Base-by-base conservation (phyloP, 176 grass and related monocot genomes). In the Pharus latifolius region DNA sequence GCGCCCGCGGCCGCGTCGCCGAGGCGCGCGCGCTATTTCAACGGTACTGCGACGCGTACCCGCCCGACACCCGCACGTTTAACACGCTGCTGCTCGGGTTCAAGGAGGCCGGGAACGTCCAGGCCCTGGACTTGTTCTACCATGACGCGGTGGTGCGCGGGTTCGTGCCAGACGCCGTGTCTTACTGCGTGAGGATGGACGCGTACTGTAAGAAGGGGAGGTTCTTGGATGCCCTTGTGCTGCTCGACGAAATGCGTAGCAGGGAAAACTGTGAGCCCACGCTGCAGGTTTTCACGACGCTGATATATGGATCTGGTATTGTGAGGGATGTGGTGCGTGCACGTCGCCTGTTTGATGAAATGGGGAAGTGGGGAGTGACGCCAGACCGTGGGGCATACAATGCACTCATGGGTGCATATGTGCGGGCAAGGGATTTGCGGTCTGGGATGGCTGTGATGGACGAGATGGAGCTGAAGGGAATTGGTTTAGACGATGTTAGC, bases 61-160 rank as follows among this genome's bases (percentile, higher is more conserved):
- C 82, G 6, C 83, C 86, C 15, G 82, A 91, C 32, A 78, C 85
- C 20, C 83, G 77, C 60, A 91, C 62, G 14, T 84, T 96, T 56
- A 96, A 96, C 70, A 96, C 83, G 43, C 79, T 91, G 35, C 86
- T 96, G 72, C 65, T 89, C 59, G 88, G 88, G 4, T 96, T 96
- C 89, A 96, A 89, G 88, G 83, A 96, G 81, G 80, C 88, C 49
- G 72, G 82, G 0, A 65, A 96, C 57, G 59, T 64, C 27, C 80
- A 80, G 60, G 93, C 88, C 19, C 62, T 92, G 8, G 88, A 96
- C 63, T 72, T 88, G 4, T 92, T 96, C 83, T 96, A 96, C 80
- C 88, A 96, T 70, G 93, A 92, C 24, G 82, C 85, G 35, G 70
- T 87, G 40, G 20, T 75, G 61, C 80, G 86, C 14, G 93, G 93